These are phyloP conservation scores for Leptomonas pyrrhocoris DNA, from an alignment of 208 protist genomes.

Conservation along the genomic window DNA sequence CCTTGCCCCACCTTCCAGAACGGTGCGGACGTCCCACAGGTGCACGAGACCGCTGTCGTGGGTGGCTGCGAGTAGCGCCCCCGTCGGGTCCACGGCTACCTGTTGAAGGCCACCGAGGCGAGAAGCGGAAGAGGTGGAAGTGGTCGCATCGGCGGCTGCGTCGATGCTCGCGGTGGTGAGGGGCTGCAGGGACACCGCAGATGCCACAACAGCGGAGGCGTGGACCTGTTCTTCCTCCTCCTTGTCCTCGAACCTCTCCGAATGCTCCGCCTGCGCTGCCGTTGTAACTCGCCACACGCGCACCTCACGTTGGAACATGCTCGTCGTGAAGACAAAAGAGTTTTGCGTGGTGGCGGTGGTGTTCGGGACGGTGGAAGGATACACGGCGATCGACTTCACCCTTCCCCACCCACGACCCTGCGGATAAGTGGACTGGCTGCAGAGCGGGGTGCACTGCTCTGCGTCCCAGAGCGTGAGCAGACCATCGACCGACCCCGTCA, in stretches of 20 bases:
- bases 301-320: constrained; percentile 74
- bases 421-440: constrained; percentile 49
- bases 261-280: not conserved
- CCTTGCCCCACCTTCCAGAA: not conserved
- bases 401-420: constrained; percentile 51
- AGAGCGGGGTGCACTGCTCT: constrained; percentile 42
- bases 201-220: not conserved
- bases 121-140: not conserved
- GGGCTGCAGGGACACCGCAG: constrained; percentile 10
- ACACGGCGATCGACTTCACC: constrained; percentile 57
- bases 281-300: constrained; percentile 43
- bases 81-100: constrained; percentile 76
- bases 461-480: constrained; percentile 85
- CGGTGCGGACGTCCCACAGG: constrained; percentile 64
- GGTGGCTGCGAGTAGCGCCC: constrained; percentile 61
- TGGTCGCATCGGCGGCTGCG: not conserved
- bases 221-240: not conserved
- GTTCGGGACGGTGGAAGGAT: constrained; percentile 26
- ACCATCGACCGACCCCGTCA: constrained; percentile 78
- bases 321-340: constrained; percentile 64
- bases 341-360: not conserved
- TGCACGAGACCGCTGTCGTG: constrained; percentile 56
- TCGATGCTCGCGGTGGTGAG: constrained; percentile 30
- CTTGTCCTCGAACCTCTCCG: not conserved
- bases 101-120: constrained; percentile 18